These are phyloP conservation scores for Populus hybrid DNA, from an alignment of 441 rosid species.

Conservation along the genomic window DNA sequence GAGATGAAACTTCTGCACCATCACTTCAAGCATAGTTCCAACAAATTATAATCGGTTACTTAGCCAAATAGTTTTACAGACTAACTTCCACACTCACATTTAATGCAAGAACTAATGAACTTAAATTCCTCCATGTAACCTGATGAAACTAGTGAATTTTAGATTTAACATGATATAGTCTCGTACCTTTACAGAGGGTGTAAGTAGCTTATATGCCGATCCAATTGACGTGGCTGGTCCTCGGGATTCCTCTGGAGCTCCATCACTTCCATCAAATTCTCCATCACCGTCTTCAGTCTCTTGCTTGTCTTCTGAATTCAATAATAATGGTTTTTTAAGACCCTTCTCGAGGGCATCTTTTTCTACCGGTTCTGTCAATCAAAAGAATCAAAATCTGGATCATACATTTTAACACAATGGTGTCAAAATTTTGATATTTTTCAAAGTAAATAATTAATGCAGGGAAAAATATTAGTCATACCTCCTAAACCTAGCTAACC, in stretches of 20 bases:
- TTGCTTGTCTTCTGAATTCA: constrained; percentile 43
- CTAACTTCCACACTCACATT: background rate
- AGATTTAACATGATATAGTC: background rate
- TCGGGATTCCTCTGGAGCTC: constrained; percentile 56
- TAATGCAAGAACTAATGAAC: background rate
- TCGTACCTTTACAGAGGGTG: constrained; percentile 91
- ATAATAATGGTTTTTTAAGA: constrained; percentile 62
- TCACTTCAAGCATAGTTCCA: background rate
- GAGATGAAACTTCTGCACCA: background rate
- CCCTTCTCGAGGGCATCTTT: constrained; percentile 70
- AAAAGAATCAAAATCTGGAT: constrained; percentile 22
- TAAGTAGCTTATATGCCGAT: constrained; percentile 80
- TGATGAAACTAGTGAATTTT: background rate
- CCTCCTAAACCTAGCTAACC: background rate
- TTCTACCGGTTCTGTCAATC: constrained; percentile 44
- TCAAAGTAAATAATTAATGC: constrained; percentile 2
- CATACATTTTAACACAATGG: background rate
- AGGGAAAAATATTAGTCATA: background rate
- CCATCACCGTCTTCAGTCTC: constrained; percentile 58
- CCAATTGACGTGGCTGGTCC: constrained; percentile 63
- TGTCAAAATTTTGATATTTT: background rate
- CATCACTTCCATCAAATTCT: constrained; percentile 70
- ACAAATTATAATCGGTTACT: background rate
- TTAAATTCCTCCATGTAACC: background rate
- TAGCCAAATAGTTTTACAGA: background rate